Percentiles rank a stretch among this genome's conserved stretches.
phyloP scores from a whole-genome alignment of 805 yeast genomes.

The Saturnispora quitensis region DNA sequence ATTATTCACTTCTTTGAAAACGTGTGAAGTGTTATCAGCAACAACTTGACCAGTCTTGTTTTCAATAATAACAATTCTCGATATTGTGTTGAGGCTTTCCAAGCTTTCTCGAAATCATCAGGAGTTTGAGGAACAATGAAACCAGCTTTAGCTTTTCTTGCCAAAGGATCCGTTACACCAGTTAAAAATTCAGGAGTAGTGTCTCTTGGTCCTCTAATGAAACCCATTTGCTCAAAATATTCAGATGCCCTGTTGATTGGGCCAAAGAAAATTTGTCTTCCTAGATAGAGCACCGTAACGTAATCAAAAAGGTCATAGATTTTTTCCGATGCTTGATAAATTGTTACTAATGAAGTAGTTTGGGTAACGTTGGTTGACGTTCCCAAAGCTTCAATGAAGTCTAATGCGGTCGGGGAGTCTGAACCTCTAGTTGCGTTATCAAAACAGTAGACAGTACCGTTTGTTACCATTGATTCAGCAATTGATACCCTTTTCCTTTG shows the following conservation, averaged over 20 bases:
- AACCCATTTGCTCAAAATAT: constrained; percentile 60
- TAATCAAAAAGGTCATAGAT: constrained; percentile 57
- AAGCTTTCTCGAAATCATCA: constrained; percentile 41
- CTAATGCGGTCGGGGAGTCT: constrained; percentile 77
- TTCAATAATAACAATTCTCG: background rate
- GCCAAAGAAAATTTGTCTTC: constrained; percentile 61
- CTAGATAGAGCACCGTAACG: constrained; percentile 50
- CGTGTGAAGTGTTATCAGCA: background rate
- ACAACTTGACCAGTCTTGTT: background rate
- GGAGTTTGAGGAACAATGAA: constrained; percentile 48
- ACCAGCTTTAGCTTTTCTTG: background rate
- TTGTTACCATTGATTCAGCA: constrained; percentile 63
- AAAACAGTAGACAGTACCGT: constrained; percentile 60
- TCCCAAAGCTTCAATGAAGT: constrained; percentile 59
- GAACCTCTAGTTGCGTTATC: constrained; percentile 83
- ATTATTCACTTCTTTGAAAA: background rate
- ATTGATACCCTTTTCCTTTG: constrained; percentile 79
- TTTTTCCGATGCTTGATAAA: constrained; percentile 52
- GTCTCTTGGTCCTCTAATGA: constrained; percentile 17
- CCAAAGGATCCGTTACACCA: constrained; percentile 13
- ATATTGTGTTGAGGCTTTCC: background rate
- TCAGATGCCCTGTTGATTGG: constrained; percentile 42
- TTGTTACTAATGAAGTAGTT: constrained; percentile 14
- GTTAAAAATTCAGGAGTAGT: constrained; percentile 23
- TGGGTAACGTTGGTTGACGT: constrained; percentile 16